Percentiles rank a stretch among this genome's conserved stretches.
These are phyloP conservation scores for Boeremia exigua DNA, from an alignment of 2,329 filamentous ascomycete species.

Conservation along the genomic window DNA sequence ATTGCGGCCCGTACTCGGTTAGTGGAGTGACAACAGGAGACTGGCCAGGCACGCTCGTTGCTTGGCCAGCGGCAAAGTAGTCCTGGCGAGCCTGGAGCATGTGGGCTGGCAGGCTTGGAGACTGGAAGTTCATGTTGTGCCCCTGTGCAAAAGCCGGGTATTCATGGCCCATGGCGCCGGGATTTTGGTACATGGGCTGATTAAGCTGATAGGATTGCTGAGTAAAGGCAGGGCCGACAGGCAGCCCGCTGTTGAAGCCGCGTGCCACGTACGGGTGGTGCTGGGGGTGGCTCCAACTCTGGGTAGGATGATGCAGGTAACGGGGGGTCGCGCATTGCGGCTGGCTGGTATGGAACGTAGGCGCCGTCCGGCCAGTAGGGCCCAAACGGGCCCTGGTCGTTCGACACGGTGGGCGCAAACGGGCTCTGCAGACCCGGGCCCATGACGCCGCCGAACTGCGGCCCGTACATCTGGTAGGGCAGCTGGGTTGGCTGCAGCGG, in stretches of 20 bases:
- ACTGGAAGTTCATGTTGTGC: slow-evolving; percentile 14
- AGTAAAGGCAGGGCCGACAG: slow-evolving; percentile 34
- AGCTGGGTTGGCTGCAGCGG: slow-evolving; percentile 56
- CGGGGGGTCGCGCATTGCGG: slow-evolving; percentile 50
- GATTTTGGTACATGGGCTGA: slow-evolving; percentile 34
- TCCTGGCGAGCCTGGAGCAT: slow-evolving; percentile 29
- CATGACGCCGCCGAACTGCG: slow-evolving; percentile 40
- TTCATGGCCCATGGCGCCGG: slow-evolving; percentile 31
- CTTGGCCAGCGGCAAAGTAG: slow-evolving; percentile 39
- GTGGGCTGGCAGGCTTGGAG: slow-evolving; percentile 5
- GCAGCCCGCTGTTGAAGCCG: slow-evolving; percentile 33
- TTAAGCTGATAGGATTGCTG: slow-evolving; percentile 35
- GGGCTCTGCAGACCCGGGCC: slow-evolving; percentile 43
- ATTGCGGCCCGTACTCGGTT: slow-evolving; percentile 50
- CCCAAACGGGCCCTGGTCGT: slow-evolving; percentile 49
- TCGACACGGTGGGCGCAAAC: slow-evolving; percentile 49
- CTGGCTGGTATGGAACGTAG: slow-evolving; percentile 49
- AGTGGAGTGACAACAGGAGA: slow-evolving; percentile 26
- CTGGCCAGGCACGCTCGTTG: slow-evolving; percentile 35
- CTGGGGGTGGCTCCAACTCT: slow-evolving; percentile 42
- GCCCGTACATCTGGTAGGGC: slow-evolving; percentile 52
- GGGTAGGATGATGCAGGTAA: slow-evolving; percentile 36
- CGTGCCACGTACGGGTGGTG: slow-evolving; percentile 37
- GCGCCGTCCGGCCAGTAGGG: slow-evolving; percentile 52
- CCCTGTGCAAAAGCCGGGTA: slow-evolving; percentile 35